Base-by-base conservation (phyloP, 108 stramenopile genomes). In the Epipyxis sp. region DNA sequence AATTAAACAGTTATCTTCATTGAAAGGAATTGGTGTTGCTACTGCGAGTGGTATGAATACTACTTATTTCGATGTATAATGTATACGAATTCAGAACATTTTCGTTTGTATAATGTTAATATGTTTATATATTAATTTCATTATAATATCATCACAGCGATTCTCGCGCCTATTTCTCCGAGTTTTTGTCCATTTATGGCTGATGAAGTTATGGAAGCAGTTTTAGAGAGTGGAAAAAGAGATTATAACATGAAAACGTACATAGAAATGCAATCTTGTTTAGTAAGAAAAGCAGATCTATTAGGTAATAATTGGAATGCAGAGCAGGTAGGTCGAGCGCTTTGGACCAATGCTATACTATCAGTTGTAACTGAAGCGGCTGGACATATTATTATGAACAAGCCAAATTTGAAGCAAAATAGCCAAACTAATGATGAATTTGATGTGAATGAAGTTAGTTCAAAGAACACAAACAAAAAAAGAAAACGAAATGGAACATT, bases 31-130 rank as follows among this genome's bases (percentile, higher is more conserved):
- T 16, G 61, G 61, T 37, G 61, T 65, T 16, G 61, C 61, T 32
- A 65, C 61, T 6, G 61, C 61, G 30, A 65, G 61, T 65, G 61
- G n/a, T n/a, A n/a, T n/a, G n/a, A n/a, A n/a, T n/a, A n/a, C n/a
- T n/a, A n/a, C n/a, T n/a, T n/a, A n/a, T n/a, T n/a, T n/a, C n/a
- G n/a, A n/a, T n/a, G n/a, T n/a, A n/a, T n/a, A n/a, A n/a, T n/a
- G n/a, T n/a, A n/a, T n/a, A n/a, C n/a, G n/a, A n/a, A n/a, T n/a
- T n/a, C n/a, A n/a, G n/a, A n/a, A n/a, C n/a, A n/a, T n/a, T n/a
- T n/a, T n/a, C n/a, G n/a, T n/a, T n/a, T n/a, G n/a, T n/a, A n/a
- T n/a, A n/a, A n/a, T n/a, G n/a, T n/a, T n/a, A n/a, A n/a, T n/a
- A n/a, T n/a, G n/a, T n/a, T n/a, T n/a, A n/a, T n/a, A n/a, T n/a